Evolutionary conservation across 2,329 filamentous ascomycete species (phyloP), one percentile per base, ranked within the genome.

Genomic region (Fusarium guadeloupense): DNA sequence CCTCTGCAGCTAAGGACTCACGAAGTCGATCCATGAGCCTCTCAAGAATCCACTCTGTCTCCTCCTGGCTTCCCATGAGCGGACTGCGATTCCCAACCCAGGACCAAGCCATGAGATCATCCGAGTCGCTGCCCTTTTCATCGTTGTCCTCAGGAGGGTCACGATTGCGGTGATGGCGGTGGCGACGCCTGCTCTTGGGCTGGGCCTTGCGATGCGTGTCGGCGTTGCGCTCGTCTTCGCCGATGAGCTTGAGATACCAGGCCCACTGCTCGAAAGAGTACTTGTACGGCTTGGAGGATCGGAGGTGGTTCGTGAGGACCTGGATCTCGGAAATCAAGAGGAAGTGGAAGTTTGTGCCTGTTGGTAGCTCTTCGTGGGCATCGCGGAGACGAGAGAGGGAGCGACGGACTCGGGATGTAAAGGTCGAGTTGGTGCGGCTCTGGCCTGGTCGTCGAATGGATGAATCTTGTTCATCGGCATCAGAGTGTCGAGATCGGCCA

Each of bases 261-360:
- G 90, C 89, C 93, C 93, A 96, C 71, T 96, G 89, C 64, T 93
- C 87, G 62, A 93, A 97, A 0, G 80, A 81, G 72, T 97, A 97
- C 48, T 82, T 83, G 50, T 87, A 87, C 3, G 84, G 81, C 5
- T 81, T 75, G 38, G 79, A 74, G 16, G 84, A 83, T 28, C 90
- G 77, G 69, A 95, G 85, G 41, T 84, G 78, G n/a, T 58, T 55
- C 2, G 86, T 85, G 1, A 91, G 85, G 21, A 79, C 80, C 13
- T 85, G 80, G 51, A 97, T 95, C 62, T 90, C 88, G 28, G 86
- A 82, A 3, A 91, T 86, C 9, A 97, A 86, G 5, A 93, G 78
- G 30, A 88, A 80, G 40, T 85, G 83, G 28, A 88, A 84, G 14
- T 86, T 79, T 10, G 79, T 72, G 41, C 80, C 76, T 0, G 67